Evolutionary conservation across 495 filamentous ascomycete species (phyloP).

Genomic region (Hyaloscypha bicolor): DNA sequence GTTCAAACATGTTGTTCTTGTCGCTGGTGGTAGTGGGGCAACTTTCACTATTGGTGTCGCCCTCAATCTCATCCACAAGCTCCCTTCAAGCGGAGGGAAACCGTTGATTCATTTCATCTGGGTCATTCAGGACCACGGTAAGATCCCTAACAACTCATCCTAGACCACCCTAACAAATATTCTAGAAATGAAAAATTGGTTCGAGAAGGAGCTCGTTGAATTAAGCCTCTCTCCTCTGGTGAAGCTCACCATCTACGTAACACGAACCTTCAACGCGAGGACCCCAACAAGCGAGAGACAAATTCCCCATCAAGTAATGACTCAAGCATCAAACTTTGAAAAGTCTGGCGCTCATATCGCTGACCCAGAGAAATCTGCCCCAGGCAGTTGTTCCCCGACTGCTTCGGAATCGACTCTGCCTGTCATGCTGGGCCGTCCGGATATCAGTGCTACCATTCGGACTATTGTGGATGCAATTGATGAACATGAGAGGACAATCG

Average conservation of each 20-base stretch:
- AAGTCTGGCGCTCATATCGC: neutral
- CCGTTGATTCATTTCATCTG: conserved; percentile 53
- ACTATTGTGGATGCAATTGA: conserved; percentile 40
- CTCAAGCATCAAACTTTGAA: neutral
- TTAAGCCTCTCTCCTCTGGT: conserved; percentile 46
- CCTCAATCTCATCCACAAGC: conserved; percentile 50
- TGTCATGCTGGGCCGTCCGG: conserved; percentile 38
- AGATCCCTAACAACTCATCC: conserved; percentile 16
- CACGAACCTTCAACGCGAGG: conserved; percentile 21
- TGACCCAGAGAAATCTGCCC: neutral
- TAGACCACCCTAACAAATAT: neutral
- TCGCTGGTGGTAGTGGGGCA: conserved; percentile 60
- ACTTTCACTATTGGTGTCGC: conserved; percentile 56
- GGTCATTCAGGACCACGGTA: conserved; percentile 50
- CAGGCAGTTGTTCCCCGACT: neutral
- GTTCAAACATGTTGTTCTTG: conserved; percentile 57
- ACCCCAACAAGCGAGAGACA: neutral
- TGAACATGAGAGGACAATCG: conserved; percentile 44
- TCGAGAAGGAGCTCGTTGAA: conserved; percentile 48
- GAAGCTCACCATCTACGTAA: conserved; percentile 50
- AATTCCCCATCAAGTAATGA: neutral
- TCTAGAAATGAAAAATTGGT: conserved; percentile 38
- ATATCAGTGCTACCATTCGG: conserved; percentile 42
- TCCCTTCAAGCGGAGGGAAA: conserved; percentile 36
- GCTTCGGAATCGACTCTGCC: neutral